Evolutionary conservation across 1,284 basidiomycete genomes (phyloP), one percentile per base, ranked within the genome.

Genomic region (Cutaneotrichosporon dermatis): DNA sequence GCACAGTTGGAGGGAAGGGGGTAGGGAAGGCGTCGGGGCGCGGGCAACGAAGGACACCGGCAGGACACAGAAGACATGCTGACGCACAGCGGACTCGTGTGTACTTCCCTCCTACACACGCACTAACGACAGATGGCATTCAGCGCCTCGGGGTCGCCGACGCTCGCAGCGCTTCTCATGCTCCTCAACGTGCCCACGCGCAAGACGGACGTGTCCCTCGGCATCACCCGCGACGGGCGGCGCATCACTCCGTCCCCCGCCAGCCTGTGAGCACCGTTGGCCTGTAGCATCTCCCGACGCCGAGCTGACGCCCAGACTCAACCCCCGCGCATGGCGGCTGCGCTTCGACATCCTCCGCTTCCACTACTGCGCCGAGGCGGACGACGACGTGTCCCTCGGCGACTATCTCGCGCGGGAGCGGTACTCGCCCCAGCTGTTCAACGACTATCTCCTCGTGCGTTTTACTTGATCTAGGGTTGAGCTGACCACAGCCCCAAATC

Each of bases 111-210:
- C 39, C 45, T 9, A 41, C 12, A 11, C 6, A 43, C 33, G 3
- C n/a, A 46, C 41, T 52, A 4, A 52, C 45, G 15, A n/a, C 65
- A 88, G 86, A 86, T 88, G 66, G 88, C 90, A 12, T 85, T 88
- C 76, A 90, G 91, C 70, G 85, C 87, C 0, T 81, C 81, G 44
- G 89, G 88, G 0, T 90, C 90, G 67, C 90, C 89, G 10, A 92
- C 92, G 75, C 89, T 91, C 68, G 80, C 89, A 44, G 83, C 83
- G 39, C 90, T 90, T 72, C 80, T 90, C 50, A 73, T 80, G n/a
- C 71, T 80, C 36, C 80, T 84, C 68, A 71, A 79, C 4, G 81
- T 90, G 36, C 77, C 78, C 2, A 58, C 64, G 12, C 82, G 85
- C 25, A 81, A 82, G 4, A 88, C 87, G 0, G 84, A 86, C 65